These are phyloP conservation scores for Logfia minima DNA, from an alignment of 129 eudicot species.

Conservation along the genomic window DNA sequence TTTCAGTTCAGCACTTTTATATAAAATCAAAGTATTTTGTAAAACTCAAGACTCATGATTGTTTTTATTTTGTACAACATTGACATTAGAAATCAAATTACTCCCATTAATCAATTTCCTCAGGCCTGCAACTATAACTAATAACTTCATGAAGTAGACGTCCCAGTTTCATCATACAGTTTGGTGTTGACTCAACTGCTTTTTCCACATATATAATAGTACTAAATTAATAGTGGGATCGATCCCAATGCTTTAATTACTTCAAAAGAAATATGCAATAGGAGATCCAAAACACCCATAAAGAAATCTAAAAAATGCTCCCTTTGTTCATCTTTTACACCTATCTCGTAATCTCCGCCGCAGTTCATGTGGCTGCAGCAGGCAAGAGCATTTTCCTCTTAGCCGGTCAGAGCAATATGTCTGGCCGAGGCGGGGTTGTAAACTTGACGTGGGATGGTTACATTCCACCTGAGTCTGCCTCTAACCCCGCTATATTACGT, in stretches of 20 bases:
- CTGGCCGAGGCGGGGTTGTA: constrained; percentile 81
- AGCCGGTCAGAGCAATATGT: constrained; percentile 96
- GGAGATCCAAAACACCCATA: background rate
- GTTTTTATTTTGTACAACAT: too few species aligned
- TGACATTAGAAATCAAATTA: too few species aligned
- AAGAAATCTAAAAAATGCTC: constrained; percentile 23
- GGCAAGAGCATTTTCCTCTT: constrained; percentile 51
- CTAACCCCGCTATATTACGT: constrained; percentile 46
- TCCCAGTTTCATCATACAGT: background rate
- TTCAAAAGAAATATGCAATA: background rate
- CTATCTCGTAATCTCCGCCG: constrained; percentile 31
- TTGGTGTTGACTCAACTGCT: constrained; percentile 3
- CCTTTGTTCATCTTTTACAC: constrained; percentile 33
- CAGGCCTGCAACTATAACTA: too few species aligned
- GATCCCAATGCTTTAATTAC: background rate
- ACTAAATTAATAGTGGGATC: background rate
- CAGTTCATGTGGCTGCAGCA: background rate
- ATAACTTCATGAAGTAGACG: background rate
- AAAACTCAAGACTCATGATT: too few species aligned
- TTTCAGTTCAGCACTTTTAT: too few species aligned
- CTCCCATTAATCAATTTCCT: too few species aligned
- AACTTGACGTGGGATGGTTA: constrained; percentile 64
- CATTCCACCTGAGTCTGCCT: constrained; percentile 50
- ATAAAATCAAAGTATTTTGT: too few species aligned
- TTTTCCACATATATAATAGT: background rate